Evolutionary conservation across 2,329 filamentous ascomycete species (phyloP), one percentile per base, ranked within the genome.

Genomic region (Lasiodiplodia sp.): DNA sequence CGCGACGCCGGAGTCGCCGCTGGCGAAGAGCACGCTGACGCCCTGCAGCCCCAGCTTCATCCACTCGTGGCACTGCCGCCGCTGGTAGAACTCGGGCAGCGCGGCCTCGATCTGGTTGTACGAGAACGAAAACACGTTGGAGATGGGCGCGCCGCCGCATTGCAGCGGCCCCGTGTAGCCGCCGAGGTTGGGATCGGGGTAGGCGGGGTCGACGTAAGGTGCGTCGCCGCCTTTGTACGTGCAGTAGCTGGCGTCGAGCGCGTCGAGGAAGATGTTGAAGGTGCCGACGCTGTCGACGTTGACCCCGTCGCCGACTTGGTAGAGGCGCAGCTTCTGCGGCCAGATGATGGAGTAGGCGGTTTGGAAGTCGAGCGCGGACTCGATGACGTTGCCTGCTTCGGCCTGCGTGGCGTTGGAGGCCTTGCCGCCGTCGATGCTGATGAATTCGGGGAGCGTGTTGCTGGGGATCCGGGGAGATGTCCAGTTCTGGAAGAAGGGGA

Each of bases 101-200:
- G 85, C 84, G 5, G 78, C 77, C 76, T 90, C 87, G 53, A 84
- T 81, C 52, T 84, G 84, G 57, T 86, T 86, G 73, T 88, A 88
- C 3, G 84, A 86, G 71, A 89, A 85, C 47, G 82, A 84, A 69
- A 88, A 83, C 7, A 88, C 86, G 70, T 87, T 87, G 11, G 87
- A 86, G 2, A 86, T 84, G 72, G 83, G 80, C 78, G 83, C 86
- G 23, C 82, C 79, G 8, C 83, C 83, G 68, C 84, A 85, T 62
- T 82, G 78, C 14, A 80, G 72, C 3, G 75, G 72, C 14, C 84
- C 84, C 65, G 83, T 82, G 76, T 87, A 88, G 8, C 86, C 86
- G 12, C 79, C 82, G n/a, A 77, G 78, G 11, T 75, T 74, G 3
- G 80, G 76, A 71, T 86, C 81, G 0, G 85, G 86, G 71, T 88